Base-by-base conservation (phyloP, 345 rosid species). In the Noccaea bulbosa region DNA sequence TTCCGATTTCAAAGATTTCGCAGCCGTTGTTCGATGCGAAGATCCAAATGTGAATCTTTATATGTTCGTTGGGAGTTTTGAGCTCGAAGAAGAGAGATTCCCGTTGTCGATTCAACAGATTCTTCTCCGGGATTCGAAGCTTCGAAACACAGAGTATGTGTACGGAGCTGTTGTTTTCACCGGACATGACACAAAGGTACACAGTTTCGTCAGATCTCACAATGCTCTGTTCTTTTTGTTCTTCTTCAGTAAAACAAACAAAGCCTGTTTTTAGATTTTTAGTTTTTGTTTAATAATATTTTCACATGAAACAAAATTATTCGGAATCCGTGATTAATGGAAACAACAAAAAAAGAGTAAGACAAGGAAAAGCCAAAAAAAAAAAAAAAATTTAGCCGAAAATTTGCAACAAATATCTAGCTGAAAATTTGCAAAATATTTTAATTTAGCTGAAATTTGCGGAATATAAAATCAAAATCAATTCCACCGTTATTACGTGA, bases 11-110 rank as follows among this genome's bases (percentile, higher is more conserved):
- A 57, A 44, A 45, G 87, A 87, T 71, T 93, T 93, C 51, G 87
- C 47, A 62, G 96, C 90, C 12, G 53, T 77, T 4, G 65, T 88
- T 65, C 81, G 80, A 84, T 93, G 98, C 67, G 97, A 93, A 81
- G 97, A 90, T 66, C 98, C 98, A 38, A 93, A 93, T 83, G 90
- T 90, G 39, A 86, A 90, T 81, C 80, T 93, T 59, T 93, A 93
- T 65, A 70, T 91, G 17, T 93, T 88, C 49, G 81, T 93, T 61
- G 97, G 98, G 62, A 85, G 69, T 49, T 77, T 90, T 78, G 91
- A 86, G 11, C 82, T 75, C 39, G 87, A 83, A 70, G 86, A 79
- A 70, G 82, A 83, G 46, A 86, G 79, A 30, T 66, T 79, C 40
- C 92, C 98, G 6, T 90, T 90, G 54, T 74, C 84, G 58, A 88